Evolutionary conservation across 352 stramenopile genomes (phyloP), one percentile per base, ranked within the genome.

Genomic region (Pythium apleroticum): DNA sequence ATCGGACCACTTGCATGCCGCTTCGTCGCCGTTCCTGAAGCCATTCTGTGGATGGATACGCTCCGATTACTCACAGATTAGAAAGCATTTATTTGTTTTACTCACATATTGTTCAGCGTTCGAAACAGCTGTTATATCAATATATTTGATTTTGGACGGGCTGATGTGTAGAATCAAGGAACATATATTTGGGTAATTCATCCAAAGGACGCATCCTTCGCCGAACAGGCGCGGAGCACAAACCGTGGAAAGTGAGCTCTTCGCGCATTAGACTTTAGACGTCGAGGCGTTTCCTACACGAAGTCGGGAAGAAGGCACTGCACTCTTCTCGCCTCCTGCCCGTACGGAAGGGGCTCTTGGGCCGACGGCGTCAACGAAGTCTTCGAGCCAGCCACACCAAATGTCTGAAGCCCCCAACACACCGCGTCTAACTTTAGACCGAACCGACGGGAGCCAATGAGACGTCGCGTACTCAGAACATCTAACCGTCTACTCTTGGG

Each of bases 381-480:
- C 46, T 27, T 48, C 20, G 9, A 46, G 45, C 11, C 19, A 37
- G 17, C 15, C 20, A 57, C n/a, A 30, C 3, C 15, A 24, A n/a
- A 20, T 24, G 31, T 39, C 52, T 46, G 9, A 35, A 11, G 31
- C 1, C 20, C 28, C n/a, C n/a, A n/a, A 28, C 27, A 9, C 10
- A 4, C 15, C 5, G 11, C 15, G 25, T 39, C 50, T 66, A 66
- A 37, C 52, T 60, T 27, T 56, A 56, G 50, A 22, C 59, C 50
- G 49, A 57, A 57, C 22, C 57, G 46, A 28, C 57, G 33, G 33
- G 9, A 28, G 33, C 57, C 57, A 64, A 57, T 50, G 57, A 52
- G 57, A 57, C 46, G 4, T 33, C 31, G 37, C 55, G 31, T 52
- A 60, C 59, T 66, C 59, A 66, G 59, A 66, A 66, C 49, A 22